Evolutionary conservation across 352 stramenopile species (phyloP), one percentile per base, ranked within the genome.

Genomic region (Peronospora farinosa): DNA sequence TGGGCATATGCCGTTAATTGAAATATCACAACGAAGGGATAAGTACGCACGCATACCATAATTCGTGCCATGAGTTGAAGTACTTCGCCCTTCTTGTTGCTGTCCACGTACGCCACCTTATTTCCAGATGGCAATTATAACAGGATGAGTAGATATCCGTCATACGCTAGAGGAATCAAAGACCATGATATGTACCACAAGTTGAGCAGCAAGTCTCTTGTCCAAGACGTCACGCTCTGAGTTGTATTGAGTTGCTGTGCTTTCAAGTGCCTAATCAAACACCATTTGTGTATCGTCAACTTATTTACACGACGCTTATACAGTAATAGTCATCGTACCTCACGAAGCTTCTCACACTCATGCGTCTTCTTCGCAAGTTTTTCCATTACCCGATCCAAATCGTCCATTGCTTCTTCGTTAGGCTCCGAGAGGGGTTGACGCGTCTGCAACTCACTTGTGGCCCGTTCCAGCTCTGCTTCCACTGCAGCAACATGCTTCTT

Each of bases 71-170:
- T 90, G 9, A 90, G 56, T 43, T 81, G 67, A 16, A 88, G 54
- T 27, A 90, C 67, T 40, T 90, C 76, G 9, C 66, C 53, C 54
- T 87, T 90, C 51, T 85, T 85, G 41, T 76, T 65, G 19, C 70
- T 85, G 41, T 85, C 74, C 6, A 77, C 55, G n/a, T 88, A 90
- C 30, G 78, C 73, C 5, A 90, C 73, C 70, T 84, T 19, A n/a
- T 1, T 21, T n/a, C 31, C 9, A 10, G 16, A 38, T 31, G 45
- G 19, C 15, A 16, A 40, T 15, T 33, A 27, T 3, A n/a, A 15
- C 11, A 37, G 31, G 3, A 35, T 27, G 42, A 15, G 28, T 30
- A 30, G 42, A n/a, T 23, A 16, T 40, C 11, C 7, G 28, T 32
- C 0, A 15, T 38, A 0, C 10, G 6, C 42, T 2, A 2, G 15